Conservation (phyloP, 805 yeast genomes). For the Pichia sporocuriosa region DNA sequence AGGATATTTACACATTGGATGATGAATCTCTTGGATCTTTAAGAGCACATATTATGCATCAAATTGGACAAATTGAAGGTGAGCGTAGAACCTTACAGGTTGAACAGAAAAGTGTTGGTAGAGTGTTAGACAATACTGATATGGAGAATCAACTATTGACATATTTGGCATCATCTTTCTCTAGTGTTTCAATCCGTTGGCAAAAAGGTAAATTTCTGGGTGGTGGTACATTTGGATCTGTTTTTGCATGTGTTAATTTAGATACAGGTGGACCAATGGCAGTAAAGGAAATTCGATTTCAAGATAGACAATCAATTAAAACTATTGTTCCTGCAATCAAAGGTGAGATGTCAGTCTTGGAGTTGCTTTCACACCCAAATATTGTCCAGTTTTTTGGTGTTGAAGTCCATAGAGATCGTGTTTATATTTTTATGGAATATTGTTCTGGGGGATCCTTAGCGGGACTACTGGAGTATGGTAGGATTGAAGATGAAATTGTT, state of each 20-base stretch:
- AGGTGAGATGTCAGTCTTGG: constrained; percentile 94
- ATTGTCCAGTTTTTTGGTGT: constrained; percentile 96
- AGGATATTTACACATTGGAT: constrained; percentile 49
- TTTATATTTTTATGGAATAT: constrained; percentile 93
- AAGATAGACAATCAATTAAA: constrained; percentile 77
- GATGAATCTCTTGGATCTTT: constrained; percentile 49
- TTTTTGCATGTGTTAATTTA: constrained; percentile 82
- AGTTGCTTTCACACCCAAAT: constrained; percentile 92
- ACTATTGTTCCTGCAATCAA: constrained; percentile 82
- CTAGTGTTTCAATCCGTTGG: constrained; percentile 92
- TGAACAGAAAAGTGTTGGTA: constrained; percentile 60
- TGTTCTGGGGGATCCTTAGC: constrained; percentile 96
- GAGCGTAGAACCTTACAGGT: constrained; percentile 37
- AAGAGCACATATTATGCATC: constrained; percentile 60
- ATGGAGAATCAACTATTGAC: constrained; percentile 83
- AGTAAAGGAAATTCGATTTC: constrained; percentile 89
- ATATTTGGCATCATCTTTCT: constrained; percentile 79
- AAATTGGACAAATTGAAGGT: constrained; percentile 57
- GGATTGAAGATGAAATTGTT: constrained; percentile 92
- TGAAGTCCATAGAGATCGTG: constrained; percentile 93
- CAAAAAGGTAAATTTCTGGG: constrained; percentile 92
- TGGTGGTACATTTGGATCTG: constrained; percentile 93
- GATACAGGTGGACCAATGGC: constrained; percentile 97
- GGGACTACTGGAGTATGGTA: constrained; percentile 76
- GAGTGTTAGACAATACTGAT: constrained; percentile 82